A percentile compares a stretch with the other conserved stretches of the same genome.
Evolutionary conservation across 179 eudicot species (phyloP).

Genomic region (Sideroxylon spinosum): DNA sequence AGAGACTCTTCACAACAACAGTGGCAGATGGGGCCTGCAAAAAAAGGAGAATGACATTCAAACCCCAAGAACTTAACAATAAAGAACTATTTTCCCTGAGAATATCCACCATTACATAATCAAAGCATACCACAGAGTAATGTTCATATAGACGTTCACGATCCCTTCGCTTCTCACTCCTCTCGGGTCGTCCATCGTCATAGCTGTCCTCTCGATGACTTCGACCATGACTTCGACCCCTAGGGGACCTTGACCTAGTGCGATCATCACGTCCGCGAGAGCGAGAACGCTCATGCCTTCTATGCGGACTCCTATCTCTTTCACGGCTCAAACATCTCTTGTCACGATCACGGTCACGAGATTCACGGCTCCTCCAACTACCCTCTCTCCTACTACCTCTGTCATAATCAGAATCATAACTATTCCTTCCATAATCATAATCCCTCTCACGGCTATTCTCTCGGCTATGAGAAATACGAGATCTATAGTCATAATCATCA

Average conservation of each 20-base stretch:
- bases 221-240: slow-evolving; percentile 76
- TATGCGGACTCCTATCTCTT: slow-evolving; percentile 67
- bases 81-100: not conserved
- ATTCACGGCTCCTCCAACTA: slow-evolving; percentile 79
- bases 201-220: slow-evolving; percentile 81
- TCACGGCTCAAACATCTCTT: slow-evolving; percentile 68
- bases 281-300: slow-evolving; percentile 67
- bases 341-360: slow-evolving; percentile 79
- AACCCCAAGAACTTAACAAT: not conserved
- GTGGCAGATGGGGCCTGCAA: slow-evolving; percentile 90
- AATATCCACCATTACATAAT: not conserved
- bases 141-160: slow-evolving; percentile 66
- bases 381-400: slow-evolving; percentile 71
- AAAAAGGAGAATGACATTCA: slow-evolving; percentile 14
- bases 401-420: slow-evolving; percentile 90
- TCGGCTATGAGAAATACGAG: slow-evolving; percentile 45
- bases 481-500: slow-evolving; percentile 78
- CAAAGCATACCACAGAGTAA: slow-evolving; percentile 52
- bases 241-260: slow-evolving; percentile 72
- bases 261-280: slow-evolving; percentile 78
- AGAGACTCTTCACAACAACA: slow-evolving; percentile 92
- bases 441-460: slow-evolving; percentile 87
- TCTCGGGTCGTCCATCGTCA: slow-evolving; percentile 61
- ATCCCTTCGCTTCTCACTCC: slow-evolving; percentile 71
- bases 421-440: slow-evolving; percentile 67